Base-by-base conservation (phyloP, 202 grass and related monocot species). In the Setaria italica region DNA sequence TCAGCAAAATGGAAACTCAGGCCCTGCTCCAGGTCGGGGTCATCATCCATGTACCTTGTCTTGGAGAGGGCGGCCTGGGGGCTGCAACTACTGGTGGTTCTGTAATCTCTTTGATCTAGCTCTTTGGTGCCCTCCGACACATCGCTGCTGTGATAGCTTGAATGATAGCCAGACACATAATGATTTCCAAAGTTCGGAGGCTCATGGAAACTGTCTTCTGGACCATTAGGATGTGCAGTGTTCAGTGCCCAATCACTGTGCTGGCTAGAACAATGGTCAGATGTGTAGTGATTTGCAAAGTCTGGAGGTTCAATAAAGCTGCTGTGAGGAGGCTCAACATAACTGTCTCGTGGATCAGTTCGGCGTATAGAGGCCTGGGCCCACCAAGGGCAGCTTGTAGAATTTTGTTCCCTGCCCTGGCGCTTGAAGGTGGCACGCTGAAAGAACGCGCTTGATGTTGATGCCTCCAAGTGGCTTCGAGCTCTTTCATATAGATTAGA, bases 371-470 rank as follows among this genome's bases (percentile, higher is more conserved):
- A 72, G 17, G 73, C 32, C 47, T 56, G 82, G 29, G 14, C 51
- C 89, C 89, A 87, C 79, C 84, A 86, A 20, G 59, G 55, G 50
- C 0, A 70, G 32, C 64, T 47, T 16, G 20, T 64, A 43, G 30
- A 84, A 46, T 73, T 68, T 75, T 75, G 79, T 70, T 85, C 85
- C 49, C 45, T 50, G 45, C 67, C 76, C 29, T 70, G 68, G 50
- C 0, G 57, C 39, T 65, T 57, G 29, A 85, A 50, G 11, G 74
- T 43, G 59, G 74, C 70, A 58, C 68, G 64, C 9, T 67, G 89
- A 84, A 94, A 88, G 72, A 92, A 80, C 6, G 17, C 76, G 54
- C 84, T 90, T 35, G 85, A 90, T 72, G 90, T 86, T 30, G 92
- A 94, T 68, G 82, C 82, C 46, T 86, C 87, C 68, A 94, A 62